These are phyloP conservation scores for Corymbia maculata DNA, from an alignment of 345 rosid species.

Conservation along the genomic window DNA sequence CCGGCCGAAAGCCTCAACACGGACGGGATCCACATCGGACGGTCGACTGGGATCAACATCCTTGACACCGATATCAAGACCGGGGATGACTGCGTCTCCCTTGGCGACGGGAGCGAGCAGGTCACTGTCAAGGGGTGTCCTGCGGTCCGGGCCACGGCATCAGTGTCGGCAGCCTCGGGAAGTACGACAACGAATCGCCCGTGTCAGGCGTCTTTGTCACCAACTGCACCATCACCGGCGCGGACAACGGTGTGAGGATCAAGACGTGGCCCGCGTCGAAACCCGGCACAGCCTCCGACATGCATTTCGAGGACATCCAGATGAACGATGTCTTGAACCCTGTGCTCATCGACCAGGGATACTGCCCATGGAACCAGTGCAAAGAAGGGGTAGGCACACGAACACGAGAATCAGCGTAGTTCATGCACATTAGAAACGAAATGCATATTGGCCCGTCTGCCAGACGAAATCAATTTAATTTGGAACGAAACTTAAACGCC, in stretches of 20 bases:
- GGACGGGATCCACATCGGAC: constrained; percentile 56
- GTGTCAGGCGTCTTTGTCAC: constrained; percentile 15
- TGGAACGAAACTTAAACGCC: not conserved
- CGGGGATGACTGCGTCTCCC: constrained; percentile 55
- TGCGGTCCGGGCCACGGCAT: constrained; percentile 73
- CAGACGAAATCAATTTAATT: too few species aligned
- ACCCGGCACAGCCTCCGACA: constrained; percentile 2
- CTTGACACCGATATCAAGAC: constrained; percentile 20
- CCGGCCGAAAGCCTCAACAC: constrained; percentile 40
- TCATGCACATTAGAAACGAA: not conserved
- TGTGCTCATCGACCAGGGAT: constrained; percentile 25
- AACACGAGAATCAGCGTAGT: not conserved
- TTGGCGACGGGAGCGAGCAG: constrained; percentile 30
- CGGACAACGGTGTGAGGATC: constrained; percentile 35
- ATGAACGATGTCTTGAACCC: constrained; percentile 21
- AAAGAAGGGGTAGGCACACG: not conserved
- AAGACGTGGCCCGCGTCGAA: constrained; percentile 44
- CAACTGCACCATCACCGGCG: constrained; percentile 13
- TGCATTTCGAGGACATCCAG: constrained; percentile 20
- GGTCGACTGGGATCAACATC: constrained; percentile 16
- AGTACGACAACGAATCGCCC: constrained; percentile 14
- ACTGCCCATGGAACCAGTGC: constrained; percentile 6
- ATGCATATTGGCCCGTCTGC: not conserved
- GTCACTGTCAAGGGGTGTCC: constrained; percentile 7
- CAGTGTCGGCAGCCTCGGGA: constrained; percentile 51